phyloP scores from a whole-genome alignment of 2,329 filamentous ascomycete genomes.

The Fusarium sp. region DNA sequence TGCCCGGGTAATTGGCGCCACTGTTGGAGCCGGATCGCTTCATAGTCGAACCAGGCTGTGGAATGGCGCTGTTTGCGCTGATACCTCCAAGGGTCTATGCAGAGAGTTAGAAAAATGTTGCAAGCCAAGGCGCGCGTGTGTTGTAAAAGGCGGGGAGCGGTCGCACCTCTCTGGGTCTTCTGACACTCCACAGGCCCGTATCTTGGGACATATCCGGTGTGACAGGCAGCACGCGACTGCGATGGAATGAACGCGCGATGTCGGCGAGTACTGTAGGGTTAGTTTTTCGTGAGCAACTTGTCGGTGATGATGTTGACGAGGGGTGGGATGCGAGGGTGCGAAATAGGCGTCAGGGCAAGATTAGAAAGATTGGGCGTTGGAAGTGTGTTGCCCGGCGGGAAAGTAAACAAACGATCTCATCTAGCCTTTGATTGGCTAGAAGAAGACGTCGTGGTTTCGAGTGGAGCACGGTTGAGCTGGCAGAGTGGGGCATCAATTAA shows the following conservation, averaged over 20 bases:
- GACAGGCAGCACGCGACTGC: slow-evolving; percentile 29
- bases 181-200: slow-evolving; percentile 88
- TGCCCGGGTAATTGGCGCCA: slow-evolving; percentile 71
- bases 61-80: slow-evolving; percentile 85
- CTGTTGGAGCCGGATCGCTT: slow-evolving; percentile 89
- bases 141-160: slow-evolving; percentile 25
- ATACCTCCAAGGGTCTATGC: slow-evolving; percentile 85
- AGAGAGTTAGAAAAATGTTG: slow-evolving; percentile 30
- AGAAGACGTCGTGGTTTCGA: neutral
- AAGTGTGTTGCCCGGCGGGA: slow-evolving; percentile 53
- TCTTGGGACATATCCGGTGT: slow-evolving; percentile 80
- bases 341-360: slow-evolving; percentile 29
- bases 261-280: slow-evolving; percentile 1
- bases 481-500: slow-evolving; percentile 9
- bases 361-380: slow-evolving; percentile 29
- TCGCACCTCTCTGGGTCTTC: slow-evolving; percentile 85
- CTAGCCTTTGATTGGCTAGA: slow-evolving; percentile 43
- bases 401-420: slow-evolving; percentile 56
- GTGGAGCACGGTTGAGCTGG: slow-evolving; percentile 29
- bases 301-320: slow-evolving; percentile 28
- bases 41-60: slow-evolving; percentile 91
- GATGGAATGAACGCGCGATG: slow-evolving; percentile 25
- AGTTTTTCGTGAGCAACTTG: neutral
- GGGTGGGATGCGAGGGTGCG: slow-evolving; percentile 35
- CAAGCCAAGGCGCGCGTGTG: slow-evolving; percentile 6